These are phyloP conservation scores for Mercurialis annua DNA, from an alignment of 345 rosid species.

Conservation along the genomic window DNA sequence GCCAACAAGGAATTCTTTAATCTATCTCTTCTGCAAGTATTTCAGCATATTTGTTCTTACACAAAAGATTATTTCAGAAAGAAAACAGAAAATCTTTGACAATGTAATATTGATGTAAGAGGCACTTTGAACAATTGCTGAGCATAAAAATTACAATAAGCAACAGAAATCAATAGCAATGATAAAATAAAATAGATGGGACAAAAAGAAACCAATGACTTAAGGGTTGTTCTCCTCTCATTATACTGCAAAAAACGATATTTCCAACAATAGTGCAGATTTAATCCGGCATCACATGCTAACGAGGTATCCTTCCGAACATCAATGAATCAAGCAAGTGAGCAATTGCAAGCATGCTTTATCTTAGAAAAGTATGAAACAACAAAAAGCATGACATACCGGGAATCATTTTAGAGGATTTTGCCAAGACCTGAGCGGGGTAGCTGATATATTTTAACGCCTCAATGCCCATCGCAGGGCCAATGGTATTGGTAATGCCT, in stretches of 20 bases:
- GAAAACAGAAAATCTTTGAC: too few species aligned
- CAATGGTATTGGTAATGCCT: slow-evolving; percentile 93
- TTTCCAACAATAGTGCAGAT: neutral
- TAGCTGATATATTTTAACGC: slow-evolving; percentile 95
- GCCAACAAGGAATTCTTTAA: neutral
- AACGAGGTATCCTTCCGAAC: neutral
- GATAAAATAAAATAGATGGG: neutral
- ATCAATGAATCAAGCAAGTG: neutral
- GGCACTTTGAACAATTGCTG: neutral
- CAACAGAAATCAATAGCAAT: neutral
- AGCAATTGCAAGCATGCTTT: neutral
- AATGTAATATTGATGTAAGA: neutral
- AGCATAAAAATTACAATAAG: neutral
- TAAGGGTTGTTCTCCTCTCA: neutral
- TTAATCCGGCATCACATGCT: neutral
- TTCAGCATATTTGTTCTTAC: too few species aligned
- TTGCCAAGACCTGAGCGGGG: slow-evolving; percentile 97
- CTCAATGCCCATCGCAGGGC: slow-evolving; percentile 98
- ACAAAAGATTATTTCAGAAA: too few species aligned
- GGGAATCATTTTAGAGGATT: slow-evolving; percentile 98
- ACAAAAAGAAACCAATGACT: neutral
- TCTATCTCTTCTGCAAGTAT: too few species aligned
- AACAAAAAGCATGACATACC: slow-evolving; percentile 34
- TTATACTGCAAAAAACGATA: neutral
- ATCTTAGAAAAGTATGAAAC: neutral